Conservation (phyloP, 1,284 basidiomycete species). For the Peniophora sp. region DNA sequence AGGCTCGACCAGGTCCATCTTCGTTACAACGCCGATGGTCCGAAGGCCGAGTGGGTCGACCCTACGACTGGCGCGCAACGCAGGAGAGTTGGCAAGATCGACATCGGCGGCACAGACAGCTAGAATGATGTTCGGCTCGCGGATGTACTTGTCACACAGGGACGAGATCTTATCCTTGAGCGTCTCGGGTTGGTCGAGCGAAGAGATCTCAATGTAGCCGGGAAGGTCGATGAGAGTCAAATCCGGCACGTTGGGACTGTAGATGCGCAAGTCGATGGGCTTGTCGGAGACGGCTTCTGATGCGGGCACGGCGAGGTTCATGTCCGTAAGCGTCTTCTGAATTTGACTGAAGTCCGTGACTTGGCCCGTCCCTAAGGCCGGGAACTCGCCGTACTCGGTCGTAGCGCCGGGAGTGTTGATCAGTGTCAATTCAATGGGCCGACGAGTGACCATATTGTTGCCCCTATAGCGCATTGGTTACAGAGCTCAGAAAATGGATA, state of each 20-base stretch:
- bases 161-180: conserved; percentile 88
- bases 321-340: conserved; percentile 88
- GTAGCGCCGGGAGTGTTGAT: conserved; percentile 82
- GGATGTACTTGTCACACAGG: conserved; percentile 95
- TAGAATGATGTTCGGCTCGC: conserved; percentile 95
- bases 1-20: conserved; percentile 95
- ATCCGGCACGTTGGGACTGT: conserved; percentile 94
- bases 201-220: conserved; percentile 94
- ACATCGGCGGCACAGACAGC: conserved; percentile 98
- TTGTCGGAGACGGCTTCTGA: conserved; percentile 89
- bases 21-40: conserved; percentile 97
- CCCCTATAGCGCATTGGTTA: conserved; percentile 49
- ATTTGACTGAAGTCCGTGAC: conserved; percentile 87
- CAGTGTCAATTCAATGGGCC: conserved; percentile 95
- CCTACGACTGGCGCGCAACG: conserved; percentile 85
- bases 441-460: conserved; percentile 98
- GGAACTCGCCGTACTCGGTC: conserved; percentile 91
- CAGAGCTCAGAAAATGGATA: background rate
- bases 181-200: conserved; percentile 92
- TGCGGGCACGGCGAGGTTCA: conserved; percentile 89
- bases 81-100: conserved; percentile 96
- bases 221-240: conserved; percentile 96
- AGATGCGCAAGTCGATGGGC: conserved; percentile 94
- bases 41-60: conserved; percentile 93
- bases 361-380: conserved; percentile 79